A percentile compares a stretch with the other conserved stretches of the same genome.
Conservation (phyloP, 257 asterid species). For the Solanum pennellii region DNA sequence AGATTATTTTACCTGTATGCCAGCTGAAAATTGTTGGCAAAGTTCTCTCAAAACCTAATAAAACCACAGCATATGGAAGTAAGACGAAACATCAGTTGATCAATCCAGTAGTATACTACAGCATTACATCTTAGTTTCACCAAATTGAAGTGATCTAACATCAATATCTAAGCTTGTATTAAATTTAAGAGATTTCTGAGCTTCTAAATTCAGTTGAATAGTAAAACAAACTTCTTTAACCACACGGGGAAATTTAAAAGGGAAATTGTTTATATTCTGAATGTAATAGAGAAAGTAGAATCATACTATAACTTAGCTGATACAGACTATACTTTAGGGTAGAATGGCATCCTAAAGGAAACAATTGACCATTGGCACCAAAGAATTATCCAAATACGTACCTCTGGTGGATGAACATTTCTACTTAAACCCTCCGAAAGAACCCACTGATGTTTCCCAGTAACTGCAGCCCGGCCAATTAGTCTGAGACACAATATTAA, state of each 20-base stretch:
- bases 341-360: not conserved
- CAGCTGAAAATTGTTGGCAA: constrained; percentile 64
- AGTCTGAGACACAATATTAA: constrained; percentile 36
- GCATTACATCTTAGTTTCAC: not conserved
- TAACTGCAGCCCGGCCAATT: constrained; percentile 78
- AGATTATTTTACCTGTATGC: constrained; percentile 59
- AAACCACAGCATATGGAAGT: not conserved
- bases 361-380: not conserved
- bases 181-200: not conserved
- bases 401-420: constrained; percentile 70
- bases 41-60: constrained; percentile 65
- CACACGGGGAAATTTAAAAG: not conserved
- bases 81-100: not conserved
- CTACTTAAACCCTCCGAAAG: constrained; percentile 30
- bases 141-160: not conserved
- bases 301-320: not conserved
- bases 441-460: constrained; percentile 76
- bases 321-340: not conserved
- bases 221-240: not conserved
- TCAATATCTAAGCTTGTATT: not conserved
- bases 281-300: not conserved
- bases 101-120: not conserved
- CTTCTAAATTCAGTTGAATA: not conserved
- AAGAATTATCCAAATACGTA: constrained; percentile 6
- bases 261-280: not conserved